phyloP scores from a whole-genome alignment of 768 basidiomycete species.

The Rhodocollybia butyracea region DNA sequence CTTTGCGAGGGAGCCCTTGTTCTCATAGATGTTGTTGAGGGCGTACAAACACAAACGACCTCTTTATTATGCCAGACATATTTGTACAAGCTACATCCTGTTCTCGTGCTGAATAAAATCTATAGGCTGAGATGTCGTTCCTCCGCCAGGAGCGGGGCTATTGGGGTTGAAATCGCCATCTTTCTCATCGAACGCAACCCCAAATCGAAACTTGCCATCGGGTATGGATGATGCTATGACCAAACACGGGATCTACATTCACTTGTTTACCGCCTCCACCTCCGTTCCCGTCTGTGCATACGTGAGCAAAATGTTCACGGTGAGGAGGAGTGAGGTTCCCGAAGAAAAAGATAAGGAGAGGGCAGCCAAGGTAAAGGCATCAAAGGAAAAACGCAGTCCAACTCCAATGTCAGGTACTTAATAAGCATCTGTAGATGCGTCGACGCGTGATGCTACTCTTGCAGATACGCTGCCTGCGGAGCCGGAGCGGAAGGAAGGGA shows the following conservation, averaged over 20 bases:
- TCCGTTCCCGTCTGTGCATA: constrained; percentile 73
- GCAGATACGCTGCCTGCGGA: constrained; percentile 1
- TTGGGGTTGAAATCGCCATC: constrained; percentile 61
- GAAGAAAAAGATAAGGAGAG: constrained; percentile 76
- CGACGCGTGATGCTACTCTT: no score
- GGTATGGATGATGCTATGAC: background rate
- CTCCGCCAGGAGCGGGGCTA: constrained; percentile 82
- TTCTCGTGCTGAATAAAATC: constrained; percentile 96
- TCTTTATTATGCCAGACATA: constrained; percentile 94
- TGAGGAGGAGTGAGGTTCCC: constrained; percentile 75
- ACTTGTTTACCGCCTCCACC: constrained; percentile 72
- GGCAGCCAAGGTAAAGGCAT: constrained; percentile 82
- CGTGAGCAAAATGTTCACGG: constrained; percentile 98
- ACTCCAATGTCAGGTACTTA: background rate
- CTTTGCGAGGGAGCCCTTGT: constrained; percentile 95
- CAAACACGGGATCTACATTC: constrained; percentile 48
- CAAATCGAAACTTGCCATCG: constrained; percentile 28
- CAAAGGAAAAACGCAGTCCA: constrained; percentile 28
- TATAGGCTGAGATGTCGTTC: constrained; percentile 95
- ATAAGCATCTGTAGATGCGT: constrained; percentile 3
- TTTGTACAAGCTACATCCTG: constrained; percentile 82
- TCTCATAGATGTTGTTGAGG: constrained; percentile 94
- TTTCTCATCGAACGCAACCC: constrained; percentile 56
- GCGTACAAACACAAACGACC: constrained; percentile 98
- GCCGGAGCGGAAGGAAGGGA: constrained; percentile 15